Base-by-base conservation (phyloP, 169 alveolate species). In the Cryptosporidium meleagridis region DNA sequence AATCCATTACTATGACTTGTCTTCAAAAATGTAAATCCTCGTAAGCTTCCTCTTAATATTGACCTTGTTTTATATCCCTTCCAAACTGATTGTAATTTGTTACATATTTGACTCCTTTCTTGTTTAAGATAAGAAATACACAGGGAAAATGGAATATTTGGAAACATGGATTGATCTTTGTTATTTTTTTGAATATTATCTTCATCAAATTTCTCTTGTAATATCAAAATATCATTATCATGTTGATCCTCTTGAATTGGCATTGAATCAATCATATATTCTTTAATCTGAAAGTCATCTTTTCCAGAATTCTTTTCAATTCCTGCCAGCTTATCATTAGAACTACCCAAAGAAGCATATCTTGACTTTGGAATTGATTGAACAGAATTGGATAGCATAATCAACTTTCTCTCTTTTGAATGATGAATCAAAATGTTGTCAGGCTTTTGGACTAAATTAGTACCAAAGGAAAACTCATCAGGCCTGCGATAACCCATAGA, bases 61-160 rank as follows among this genome's bases (percentile, higher is more conserved):
- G 70, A 80, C 52, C 89, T 69, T 45, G 89, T 80, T 33, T 80
- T 80, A 45, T 80, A 80, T 29, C 89, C 89, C 8, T 14, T 33
- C 89, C 89, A 80, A 62, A 80, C 69, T 23, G 89, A 69, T 8
- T 62, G 72, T 33, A 80, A 23, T 35, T 39, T 80, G 21, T 48
- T 80, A 33, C 41, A 29, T 23, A 62, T 7, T 37, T 18, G 67
- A 29, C 21, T 33, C 31, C 67, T 80, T 45, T 80, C 80, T 29
- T 80, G 69, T 26, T 52, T 80, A 29, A 59, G 37, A 48, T 62
- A 80, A 21, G 89, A 41, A 9, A 80, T 62, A 31, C 31, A 80
- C 1, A 35, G 67, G 12, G 65, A 62, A 23, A 80, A 37, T 7
- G 89, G 89, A 8, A 80, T 62, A 65, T 80, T 80, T 18, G 73